A percentile compares a stretch with the other conserved stretches of the same genome.
These are phyloP conservation scores for Cornus suecica DNA, from an alignment of 148 eudicot genomes.

Conservation along the genomic window DNA sequence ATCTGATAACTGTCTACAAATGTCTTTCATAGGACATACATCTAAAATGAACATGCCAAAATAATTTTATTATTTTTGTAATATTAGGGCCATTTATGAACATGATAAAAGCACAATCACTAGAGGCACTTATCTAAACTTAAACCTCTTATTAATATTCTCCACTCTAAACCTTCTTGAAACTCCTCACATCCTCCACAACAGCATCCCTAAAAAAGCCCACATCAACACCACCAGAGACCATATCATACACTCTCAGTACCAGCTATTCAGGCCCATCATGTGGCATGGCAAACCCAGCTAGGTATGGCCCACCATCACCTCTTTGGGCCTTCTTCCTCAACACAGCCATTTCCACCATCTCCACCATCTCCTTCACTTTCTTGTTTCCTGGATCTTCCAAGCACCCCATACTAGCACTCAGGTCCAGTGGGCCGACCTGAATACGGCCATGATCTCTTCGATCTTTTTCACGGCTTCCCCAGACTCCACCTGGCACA, in stretches of 20 bases:
- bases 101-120: no score
- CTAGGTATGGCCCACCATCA: conserved; percentile 47
- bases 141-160: no score
- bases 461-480: conserved; percentile 50
- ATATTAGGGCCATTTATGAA: no score
- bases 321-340: conserved; percentile 8
- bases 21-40: no score
- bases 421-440: conserved; percentile 89
- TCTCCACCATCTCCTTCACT: conserved; percentile 67
- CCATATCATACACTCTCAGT: conserved; percentile 81
- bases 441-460: conserved; percentile 79
- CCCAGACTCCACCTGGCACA: conserved; percentile 84
- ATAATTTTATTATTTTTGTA: no score
- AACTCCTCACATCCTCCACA: conserved; percentile 75
- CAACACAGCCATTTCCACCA: conserved; percentile 55
- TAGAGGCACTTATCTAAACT: no score
- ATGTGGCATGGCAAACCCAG: conserved; percentile 81
- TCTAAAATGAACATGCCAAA: no score
- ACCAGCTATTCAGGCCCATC: conserved; percentile 47
- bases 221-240: conserved; percentile 72
- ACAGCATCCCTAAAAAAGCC: conserved; percentile 68
- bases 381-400: conserved; percentile 91
- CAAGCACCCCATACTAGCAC: conserved; percentile 81
- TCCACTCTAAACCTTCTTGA: conserved; percentile 24
- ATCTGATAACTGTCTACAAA: no score